These are phyloP conservation scores for Handroanthus guayacan DNA, from an alignment of 257 asterid species.

Conservation along the genomic window DNA sequence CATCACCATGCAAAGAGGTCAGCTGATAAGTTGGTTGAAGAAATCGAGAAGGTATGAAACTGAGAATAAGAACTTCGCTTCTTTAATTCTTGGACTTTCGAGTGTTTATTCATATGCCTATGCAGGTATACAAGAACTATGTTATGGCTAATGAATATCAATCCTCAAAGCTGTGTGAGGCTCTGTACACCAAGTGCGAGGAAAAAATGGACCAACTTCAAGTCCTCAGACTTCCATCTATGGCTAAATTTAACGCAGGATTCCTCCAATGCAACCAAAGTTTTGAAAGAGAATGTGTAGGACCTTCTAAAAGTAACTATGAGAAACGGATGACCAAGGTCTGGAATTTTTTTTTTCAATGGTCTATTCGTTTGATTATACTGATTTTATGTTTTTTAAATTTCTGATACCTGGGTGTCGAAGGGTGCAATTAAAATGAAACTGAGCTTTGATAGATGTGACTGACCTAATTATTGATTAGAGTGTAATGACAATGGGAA, in stretches of 20 bases:
- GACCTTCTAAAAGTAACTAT: slow-evolving; percentile 85
- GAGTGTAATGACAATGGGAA: background rate
- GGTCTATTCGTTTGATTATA: background rate
- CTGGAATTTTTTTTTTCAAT: slow-evolving; percentile 10
- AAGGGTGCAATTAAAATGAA: background rate
- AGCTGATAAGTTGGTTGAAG: slow-evolving; percentile 78
- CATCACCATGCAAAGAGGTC: slow-evolving; percentile 93
- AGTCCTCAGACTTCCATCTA: slow-evolving; percentile 93
- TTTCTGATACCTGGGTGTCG: background rate
- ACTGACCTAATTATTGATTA: background rate
- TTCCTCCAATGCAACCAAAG: slow-evolving; percentile 91
- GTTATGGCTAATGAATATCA: slow-evolving; percentile 75
- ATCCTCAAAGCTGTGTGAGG: slow-evolving; percentile 89
- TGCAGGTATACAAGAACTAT: slow-evolving; percentile 63
- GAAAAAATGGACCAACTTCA: slow-evolving; percentile 98
- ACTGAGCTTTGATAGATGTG: slow-evolving; percentile 6
- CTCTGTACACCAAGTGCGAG: slow-evolving; percentile 77
- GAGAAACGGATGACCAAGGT: slow-evolving; percentile 95
- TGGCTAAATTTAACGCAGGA: slow-evolving; percentile 98
- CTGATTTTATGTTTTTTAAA: slow-evolving; percentile 3
- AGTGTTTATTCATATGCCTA: slow-evolving; percentile 39
- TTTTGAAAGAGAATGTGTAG: slow-evolving; percentile 82
- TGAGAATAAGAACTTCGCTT: slow-evolving; percentile 18
- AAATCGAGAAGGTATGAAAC: slow-evolving; percentile 66
- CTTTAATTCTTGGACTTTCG: slow-evolving; percentile 7